Base-by-base conservation (phyloP, 176 grass and related monocot genomes). In the Panicum miliaceum region DNA sequence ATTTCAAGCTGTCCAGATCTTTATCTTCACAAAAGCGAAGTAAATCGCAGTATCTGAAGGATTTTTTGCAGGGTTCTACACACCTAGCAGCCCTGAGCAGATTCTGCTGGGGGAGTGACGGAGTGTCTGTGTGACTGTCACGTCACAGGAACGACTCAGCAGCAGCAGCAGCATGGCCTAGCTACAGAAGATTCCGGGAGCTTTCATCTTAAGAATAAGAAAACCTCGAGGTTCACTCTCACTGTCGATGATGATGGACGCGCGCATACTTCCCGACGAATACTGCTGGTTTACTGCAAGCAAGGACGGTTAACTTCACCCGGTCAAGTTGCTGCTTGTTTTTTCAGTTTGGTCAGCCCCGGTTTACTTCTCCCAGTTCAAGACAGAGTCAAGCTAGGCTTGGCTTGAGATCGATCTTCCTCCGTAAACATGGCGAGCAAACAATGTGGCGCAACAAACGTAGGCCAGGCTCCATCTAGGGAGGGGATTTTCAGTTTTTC, bases 261-360 rank as follows among this genome's bases (percentile, higher is more conserved):
- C 26, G 4, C 46, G 47, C 47, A 18, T 58, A 6, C 26, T 82
- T 82, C 54, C 54, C 50, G 32, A 47, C 12, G 36, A 37, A 52
- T 53, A 51, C 23, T 25, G 22, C 8, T 64, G 6, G 13, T 48
- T 64, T 65, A 75, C 59, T 42, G 46, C 37, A 40, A 84, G 40
- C 59, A 75, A 84, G 77, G 58, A 84, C 36, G 57, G 34, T 75
- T 75, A 65, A 53, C 25, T 26, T 75, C 59, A 66, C 59, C 71
- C 43, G 65, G 34, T 65, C 82, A 64, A 84, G 59, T 54, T 84
- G 45, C 3, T 26, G 3, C 1, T 83, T 64, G 22, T 82, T 36
- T 22, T 84, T 26, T 25, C 74, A 65, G 3, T 37, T 20, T 29
- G 61, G 82, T 84, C 82, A 84, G 22, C 45, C 11, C 20, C 3